Evolutionary conservation across 2,329 filamentous ascomycete species (phyloP).

Genomic region (Cytospora leucostoma): DNA sequence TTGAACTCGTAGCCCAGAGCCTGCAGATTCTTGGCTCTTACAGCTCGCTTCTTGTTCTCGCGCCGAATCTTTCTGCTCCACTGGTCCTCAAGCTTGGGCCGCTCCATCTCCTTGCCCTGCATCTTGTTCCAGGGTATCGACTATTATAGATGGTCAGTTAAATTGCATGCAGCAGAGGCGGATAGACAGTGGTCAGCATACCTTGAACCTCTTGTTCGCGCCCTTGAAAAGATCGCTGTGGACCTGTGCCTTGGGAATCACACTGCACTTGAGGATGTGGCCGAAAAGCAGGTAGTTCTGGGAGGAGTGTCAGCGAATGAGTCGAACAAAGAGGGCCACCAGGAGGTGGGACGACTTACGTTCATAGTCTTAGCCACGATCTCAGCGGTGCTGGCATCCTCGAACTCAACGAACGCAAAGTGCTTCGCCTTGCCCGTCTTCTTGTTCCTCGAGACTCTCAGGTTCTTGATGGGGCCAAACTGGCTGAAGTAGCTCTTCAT

Average conservation of each 20-base stretch:
- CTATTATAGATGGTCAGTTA: constrained; percentile 7
- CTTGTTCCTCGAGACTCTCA: constrained; percentile 88
- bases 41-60: constrained; percentile 70
- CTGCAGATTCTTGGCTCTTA: constrained; percentile 74
- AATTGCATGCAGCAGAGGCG: neutral
- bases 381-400: constrained; percentile 73
- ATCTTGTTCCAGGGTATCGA: constrained; percentile 85
- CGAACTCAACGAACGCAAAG: constrained; percentile 92
- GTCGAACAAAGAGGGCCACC: neutral
- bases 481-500: constrained; percentile 93
- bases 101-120: constrained; percentile 72
- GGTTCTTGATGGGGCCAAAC: constrained; percentile 77
- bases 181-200: neutral
- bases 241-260: constrained; percentile 73
- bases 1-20: constrained; percentile 82
- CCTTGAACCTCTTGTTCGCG: constrained; percentile 85
- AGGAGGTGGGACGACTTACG: constrained; percentile 30
- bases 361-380: constrained; percentile 96
- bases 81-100: constrained; percentile 69
- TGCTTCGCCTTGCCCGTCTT: constrained; percentile 90
- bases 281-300: constrained; percentile 89
- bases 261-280: constrained; percentile 86
- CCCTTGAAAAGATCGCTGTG: constrained; percentile 86
- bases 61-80: constrained; percentile 76
- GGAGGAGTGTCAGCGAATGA: constrained; percentile 7